Evolutionary conservation across 2,329 filamentous ascomycete species (phyloP), one percentile per base, ranked within the genome.

Genomic region (Monilinia vaccinii-corymbosi): DNA sequence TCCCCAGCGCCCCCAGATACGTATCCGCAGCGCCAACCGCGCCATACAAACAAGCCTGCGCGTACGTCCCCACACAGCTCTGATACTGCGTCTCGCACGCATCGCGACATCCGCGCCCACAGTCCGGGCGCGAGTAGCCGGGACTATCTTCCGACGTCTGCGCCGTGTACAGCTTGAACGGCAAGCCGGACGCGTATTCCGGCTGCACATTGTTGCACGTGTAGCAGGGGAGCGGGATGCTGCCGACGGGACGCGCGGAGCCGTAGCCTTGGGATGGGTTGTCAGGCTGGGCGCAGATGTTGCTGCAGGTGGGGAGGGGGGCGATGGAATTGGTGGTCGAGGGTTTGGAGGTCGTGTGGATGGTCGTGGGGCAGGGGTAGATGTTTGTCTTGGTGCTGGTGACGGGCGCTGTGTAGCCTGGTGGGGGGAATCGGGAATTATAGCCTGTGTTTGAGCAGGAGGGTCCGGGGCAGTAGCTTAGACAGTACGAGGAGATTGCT

Each of bases 191-290:
- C 32, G 65, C 63, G 65, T 73, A 78, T 63, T 81, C 77, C 9
- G 62, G 60, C 61, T 73, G 68, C 45, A 78, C 65, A 64, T 83
- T 79, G 71, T 82, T 83, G 75, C 81, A 83, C 28, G 76, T 78
- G 36, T 83, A 75, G 59, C 80, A 71, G 49, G 80, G 81, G 56
- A 83, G 71, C 25, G 73, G 71, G 57, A 83, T 81, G 61, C 73
- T 76, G 52, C 79, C 81, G 18, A 82, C 78, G 3, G 78, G 76
- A 55, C 75, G 84, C 40, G 86, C 82, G 1, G 86, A 84, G 1
- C 82, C 84, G 69, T 91, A 93, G 56, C 83, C 84, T 65, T 79
- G 81, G 69, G 80, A 79, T 65, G 81, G 80, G 73, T 74, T 79
- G 56, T 73, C 71, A n/a, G 80, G 77, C 71, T 82, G 79, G 40